Evolutionary conservation across 257 asterid species (phyloP).

Genomic region (Anisodus tanguticus): DNA sequence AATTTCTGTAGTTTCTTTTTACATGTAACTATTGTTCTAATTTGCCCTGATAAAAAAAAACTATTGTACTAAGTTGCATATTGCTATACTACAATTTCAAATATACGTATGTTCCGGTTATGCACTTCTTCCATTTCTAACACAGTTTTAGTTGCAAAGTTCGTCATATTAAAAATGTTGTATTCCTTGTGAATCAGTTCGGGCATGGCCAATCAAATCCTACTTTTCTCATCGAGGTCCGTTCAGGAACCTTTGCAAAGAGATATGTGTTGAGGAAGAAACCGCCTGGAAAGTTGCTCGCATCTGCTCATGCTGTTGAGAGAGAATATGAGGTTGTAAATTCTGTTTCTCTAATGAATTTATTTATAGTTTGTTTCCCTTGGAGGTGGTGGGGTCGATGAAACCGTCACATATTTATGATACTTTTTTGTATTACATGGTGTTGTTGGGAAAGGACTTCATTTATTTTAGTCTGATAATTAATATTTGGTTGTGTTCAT

Average conservation of each 20-base stretch:
- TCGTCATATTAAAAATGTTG: neutral
- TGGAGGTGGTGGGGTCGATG: neutral
- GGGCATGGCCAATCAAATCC: slow-evolving; percentile 99
- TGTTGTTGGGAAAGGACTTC: neutral
- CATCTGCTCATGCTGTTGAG: slow-evolving; percentile 97
- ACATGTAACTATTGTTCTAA: too few species aligned
- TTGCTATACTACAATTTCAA: too few species aligned
- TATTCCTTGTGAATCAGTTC: slow-evolving; percentile 55
- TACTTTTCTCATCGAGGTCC: slow-evolving; percentile 83
- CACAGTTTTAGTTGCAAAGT: neutral
- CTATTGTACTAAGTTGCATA: too few species aligned
- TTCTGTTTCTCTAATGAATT: slow-evolving; percentile 15
- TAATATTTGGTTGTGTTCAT: neutral
- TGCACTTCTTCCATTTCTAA: neutral
- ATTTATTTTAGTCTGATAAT: neutral
- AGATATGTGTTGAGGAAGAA: slow-evolving; percentile 86
- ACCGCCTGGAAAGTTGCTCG: slow-evolving; percentile 81
- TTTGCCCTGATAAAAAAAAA: too few species aligned
- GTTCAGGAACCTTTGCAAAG: slow-evolving; percentile 57
- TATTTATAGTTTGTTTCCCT: neutral
- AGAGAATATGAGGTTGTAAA: slow-evolving; percentile 83
- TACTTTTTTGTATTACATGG: neutral
- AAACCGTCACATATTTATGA: neutral
- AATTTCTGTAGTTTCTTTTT: too few species aligned
- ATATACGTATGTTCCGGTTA: neutral